Base-by-base conservation (phyloP, 2,329 filamentous ascomycete genomes). In the Calonectria naviculata region DNA sequence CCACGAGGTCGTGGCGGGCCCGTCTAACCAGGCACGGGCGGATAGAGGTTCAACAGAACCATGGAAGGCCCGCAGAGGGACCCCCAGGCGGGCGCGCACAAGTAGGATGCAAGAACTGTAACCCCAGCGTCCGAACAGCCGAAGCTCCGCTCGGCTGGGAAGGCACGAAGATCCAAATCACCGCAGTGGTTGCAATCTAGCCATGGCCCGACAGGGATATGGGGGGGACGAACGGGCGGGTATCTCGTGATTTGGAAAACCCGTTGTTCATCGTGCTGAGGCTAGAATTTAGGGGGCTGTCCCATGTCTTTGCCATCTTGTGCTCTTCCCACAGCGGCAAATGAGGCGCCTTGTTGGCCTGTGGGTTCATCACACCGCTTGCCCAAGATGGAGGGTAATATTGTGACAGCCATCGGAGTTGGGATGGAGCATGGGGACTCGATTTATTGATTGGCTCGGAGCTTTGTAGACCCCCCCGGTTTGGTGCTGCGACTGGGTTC, bases 81-180 rank as follows among this genome's bases (percentile, higher is more conserved):
- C 29, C 21, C 29, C 24, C 28, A 19, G 52, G 31, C 52, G 26
- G 34, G 52, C 31, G 52, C 31, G 52, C 52, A 36, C 52, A 36
- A 38, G 34, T 34, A 58, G 24, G 52, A 58, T 58, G 52, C 34
- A 19, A 38, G 36, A 26, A 24, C 34, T 28, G 34, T 29, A 38
- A 28, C 47, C 47, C 47, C 28, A 26, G 47, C 19, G 47, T 28
- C 47, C 47, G 47, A 52, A 58, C 31, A 38, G 47, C 41, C 24
- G 41, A 67, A 60, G 36, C 52, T 60, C 24, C 28, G 34, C 44
- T 31, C 49, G 36, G 34, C 28, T 28, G 36, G 60, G 60, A n/a
- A 12, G 17, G 56, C 56, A 46, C 46, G 67, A 72, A 67, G 63
- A 72, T 72, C 67, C 63, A 72, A 70, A 64, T 70, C 52, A 70